Evolutionary conservation across 148 eudicot species (phyloP).

Genomic region (Rhododendron kiyosumense): DNA sequence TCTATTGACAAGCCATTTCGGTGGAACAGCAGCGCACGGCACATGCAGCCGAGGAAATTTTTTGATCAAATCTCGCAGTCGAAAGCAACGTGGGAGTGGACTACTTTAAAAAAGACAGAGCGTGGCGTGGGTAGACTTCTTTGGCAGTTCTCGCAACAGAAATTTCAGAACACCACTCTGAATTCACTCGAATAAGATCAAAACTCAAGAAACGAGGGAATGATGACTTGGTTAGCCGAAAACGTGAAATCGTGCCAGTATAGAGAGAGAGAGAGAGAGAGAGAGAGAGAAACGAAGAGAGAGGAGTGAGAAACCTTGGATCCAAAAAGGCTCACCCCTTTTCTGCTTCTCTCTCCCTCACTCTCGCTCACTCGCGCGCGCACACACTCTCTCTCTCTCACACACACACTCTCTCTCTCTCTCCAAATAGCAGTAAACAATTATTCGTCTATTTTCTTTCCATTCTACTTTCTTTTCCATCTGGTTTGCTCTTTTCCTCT

Average conservation of each 20-base stretch:
- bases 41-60: background rate
- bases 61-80: background rate
- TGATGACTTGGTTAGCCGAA: background rate
- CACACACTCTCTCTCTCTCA: background rate
- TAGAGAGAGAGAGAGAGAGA: background rate
- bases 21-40: background rate
- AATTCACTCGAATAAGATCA: background rate
- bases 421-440: background rate
- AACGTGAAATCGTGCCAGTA: background rate
- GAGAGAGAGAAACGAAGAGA: background rate
- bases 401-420: too few species aligned
- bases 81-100: background rate
- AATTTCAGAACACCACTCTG: too few species aligned
- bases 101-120: background rate
- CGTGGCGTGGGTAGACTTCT: background rate
- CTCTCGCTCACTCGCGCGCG: background rate
- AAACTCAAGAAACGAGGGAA: conserved; percentile 11
- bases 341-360: background rate
- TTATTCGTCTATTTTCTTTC: background rate
- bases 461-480: background rate
- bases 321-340: conserved; percentile 20
- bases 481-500: background rate
- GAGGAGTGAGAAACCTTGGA: conserved; percentile 13
- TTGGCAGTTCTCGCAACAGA: background rate
- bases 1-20: too few species aligned